A percentile compares a stretch with the other conserved stretches of the same genome.
Conservation (phyloP, 805 yeast genomes). For the Spathaspora hagerdaliae region DNA sequence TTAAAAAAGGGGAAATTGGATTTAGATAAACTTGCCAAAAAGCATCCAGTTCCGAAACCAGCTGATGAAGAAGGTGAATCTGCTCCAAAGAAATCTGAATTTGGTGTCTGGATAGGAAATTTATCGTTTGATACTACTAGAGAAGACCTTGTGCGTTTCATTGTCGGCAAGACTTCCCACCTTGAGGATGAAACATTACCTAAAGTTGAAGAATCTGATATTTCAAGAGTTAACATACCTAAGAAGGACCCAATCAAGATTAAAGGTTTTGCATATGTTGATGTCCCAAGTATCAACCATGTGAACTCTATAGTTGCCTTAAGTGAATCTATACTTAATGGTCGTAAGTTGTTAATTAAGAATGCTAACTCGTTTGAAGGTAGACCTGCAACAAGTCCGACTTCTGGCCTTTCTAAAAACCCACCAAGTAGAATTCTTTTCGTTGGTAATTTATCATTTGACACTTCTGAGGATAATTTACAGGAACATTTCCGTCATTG, state of each 20-base stretch:
- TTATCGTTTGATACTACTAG: slow-evolving; percentile 77
- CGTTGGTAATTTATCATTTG: slow-evolving; percentile 91
- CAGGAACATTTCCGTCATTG: slow-evolving; percentile 85
- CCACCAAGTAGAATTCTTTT: slow-evolving; percentile 88
- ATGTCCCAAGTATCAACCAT: slow-evolving; percentile 59
- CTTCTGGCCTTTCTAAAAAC: slow-evolving; percentile 53
- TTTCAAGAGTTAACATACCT: slow-evolving; percentile 81
- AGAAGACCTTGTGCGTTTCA: slow-evolving; percentile 65
- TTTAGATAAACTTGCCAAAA: slow-evolving; percentile 47
- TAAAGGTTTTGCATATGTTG: slow-evolving; percentile 90
- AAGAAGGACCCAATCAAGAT: slow-evolving; percentile 56
- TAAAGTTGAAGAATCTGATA: slow-evolving; percentile 50
- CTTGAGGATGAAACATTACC: slow-evolving; percentile 24
- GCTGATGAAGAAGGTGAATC: slow-evolving; percentile 22
- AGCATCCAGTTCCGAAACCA: slow-evolving; percentile 39
- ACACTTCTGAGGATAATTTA: slow-evolving; percentile 76
- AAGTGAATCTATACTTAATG: slow-evolving; percentile 71
- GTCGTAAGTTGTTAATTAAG: slow-evolving; percentile 83
- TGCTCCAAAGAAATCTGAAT: slow-evolving; percentile 42
- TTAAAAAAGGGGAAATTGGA: slow-evolving; percentile 78
- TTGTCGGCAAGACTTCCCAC: slow-evolving; percentile 54
- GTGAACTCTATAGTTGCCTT: slow-evolving; percentile 60
- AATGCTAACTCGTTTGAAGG: slow-evolving; percentile 80
- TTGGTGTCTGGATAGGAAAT: slow-evolving; percentile 94
- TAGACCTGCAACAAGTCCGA: slow-evolving; percentile 59